Percentiles rank a stretch among this genome's conserved stretches.
Evolutionary conservation across 2,329 filamentous ascomycete species (phyloP).

Genomic region (Gaeumannomyces sp.): DNA sequence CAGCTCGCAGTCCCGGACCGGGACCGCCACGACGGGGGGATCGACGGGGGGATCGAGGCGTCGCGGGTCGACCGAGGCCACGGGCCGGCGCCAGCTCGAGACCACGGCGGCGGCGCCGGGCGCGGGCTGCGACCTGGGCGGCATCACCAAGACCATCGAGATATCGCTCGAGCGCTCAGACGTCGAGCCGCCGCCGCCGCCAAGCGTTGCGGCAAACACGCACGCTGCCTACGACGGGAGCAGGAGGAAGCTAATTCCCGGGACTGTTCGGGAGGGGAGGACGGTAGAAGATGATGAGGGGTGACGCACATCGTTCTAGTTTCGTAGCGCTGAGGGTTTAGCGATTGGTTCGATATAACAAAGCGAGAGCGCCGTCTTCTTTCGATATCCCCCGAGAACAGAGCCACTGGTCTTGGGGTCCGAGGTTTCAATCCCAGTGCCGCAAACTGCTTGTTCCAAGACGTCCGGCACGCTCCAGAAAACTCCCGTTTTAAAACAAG

Average conservation of each 20-base stretch:
- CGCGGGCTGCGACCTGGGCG: neutral
- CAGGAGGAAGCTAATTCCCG: neutral
- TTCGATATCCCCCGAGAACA: too few species aligned
- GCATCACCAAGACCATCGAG: slow-evolving; percentile 6
- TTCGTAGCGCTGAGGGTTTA: neutral
- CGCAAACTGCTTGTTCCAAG: too few species aligned
- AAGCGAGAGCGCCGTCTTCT: too few species aligned
- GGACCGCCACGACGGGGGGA: too few species aligned
- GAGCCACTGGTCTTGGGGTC: too few species aligned
- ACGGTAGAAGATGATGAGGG: neutral
- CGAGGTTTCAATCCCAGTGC: too few species aligned
- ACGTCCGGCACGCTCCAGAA: too few species aligned
- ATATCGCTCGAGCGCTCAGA: slow-evolving; percentile 4
- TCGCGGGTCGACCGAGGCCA: neutral
- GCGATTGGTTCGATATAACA: neutral
- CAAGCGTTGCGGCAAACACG: neutral
- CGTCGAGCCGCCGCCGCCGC: neutral
- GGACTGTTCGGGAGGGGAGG: neutral
- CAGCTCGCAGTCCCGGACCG: too few species aligned
- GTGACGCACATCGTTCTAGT: neutral
- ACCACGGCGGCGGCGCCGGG: neutral
- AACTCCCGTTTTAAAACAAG: too few species aligned
- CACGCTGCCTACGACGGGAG: neutral
- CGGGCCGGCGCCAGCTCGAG: neutral
- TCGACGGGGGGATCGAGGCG: too few species aligned